phyloP scores from a whole-genome alignment of 2,329 filamentous ascomycete genomes.

The Huntiella decipiens region DNA sequence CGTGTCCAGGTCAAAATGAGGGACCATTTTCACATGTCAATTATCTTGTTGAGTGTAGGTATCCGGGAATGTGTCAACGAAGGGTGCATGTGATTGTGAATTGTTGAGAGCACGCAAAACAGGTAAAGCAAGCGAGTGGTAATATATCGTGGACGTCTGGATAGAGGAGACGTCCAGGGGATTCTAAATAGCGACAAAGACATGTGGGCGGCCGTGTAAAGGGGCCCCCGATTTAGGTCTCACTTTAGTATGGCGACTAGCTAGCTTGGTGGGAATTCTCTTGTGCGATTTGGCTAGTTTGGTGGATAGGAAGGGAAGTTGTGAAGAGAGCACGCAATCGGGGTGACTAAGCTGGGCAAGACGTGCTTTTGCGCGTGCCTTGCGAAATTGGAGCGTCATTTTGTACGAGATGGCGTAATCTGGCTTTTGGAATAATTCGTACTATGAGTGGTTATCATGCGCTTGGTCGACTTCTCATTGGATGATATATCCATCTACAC shows the following conservation, averaged over 20 bases:
- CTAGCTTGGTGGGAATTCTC: no score
- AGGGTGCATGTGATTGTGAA: neutral
- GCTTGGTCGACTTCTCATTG: no score
- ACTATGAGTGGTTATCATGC: neutral
- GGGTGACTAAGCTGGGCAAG: neutral
- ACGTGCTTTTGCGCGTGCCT: slow-evolving; percentile 8
- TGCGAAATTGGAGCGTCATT: neutral
- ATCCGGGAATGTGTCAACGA: neutral
- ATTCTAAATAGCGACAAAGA: neutral
- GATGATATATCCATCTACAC: no score
- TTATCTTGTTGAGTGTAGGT: neutral
- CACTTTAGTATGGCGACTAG: no score
- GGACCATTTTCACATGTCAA: neutral
- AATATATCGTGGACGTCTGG: no score
- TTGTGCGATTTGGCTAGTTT: no score
- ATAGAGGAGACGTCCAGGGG: no score
- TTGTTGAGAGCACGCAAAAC: neutral
- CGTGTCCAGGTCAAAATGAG: no score
- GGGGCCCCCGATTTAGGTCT: neutral
- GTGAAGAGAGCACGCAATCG: neutral
- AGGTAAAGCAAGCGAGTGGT: no score
- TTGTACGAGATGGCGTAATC: slow-evolving; percentile 5
- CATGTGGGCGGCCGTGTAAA: neutral
- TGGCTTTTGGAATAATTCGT: neutral
- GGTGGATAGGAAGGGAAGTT: no score